These are phyloP conservation scores for Suillus decipiens DNA, from an alignment of 768 basidiomycete species.

Conservation along the genomic window DNA sequence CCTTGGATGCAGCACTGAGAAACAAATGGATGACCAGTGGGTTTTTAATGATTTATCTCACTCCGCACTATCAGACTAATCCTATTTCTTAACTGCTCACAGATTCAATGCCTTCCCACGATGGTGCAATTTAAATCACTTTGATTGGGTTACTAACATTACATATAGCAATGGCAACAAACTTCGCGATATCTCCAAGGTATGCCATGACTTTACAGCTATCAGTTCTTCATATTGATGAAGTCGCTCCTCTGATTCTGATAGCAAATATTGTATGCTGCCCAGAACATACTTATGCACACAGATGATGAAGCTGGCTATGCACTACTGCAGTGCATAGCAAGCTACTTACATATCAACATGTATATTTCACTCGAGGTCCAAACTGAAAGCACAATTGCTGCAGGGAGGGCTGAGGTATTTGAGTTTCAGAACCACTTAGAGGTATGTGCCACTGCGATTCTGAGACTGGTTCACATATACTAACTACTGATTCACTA, in stretches of 20 bases:
- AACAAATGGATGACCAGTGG: slow-evolving; percentile 24
- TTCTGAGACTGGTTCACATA: too few species aligned
- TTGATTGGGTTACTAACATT: slow-evolving; percentile 24
- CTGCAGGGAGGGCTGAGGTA: slow-evolving; percentile 17
- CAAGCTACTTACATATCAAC: slow-evolving; percentile 33
- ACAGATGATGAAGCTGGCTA: slow-evolving; percentile 19
- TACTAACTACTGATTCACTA: too few species aligned
- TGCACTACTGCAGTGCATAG: slow-evolving; percentile 30
- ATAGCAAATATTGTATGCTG: slow-evolving; percentile 32
- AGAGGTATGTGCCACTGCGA: too few species aligned
- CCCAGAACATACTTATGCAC: slow-evolving; percentile 24
- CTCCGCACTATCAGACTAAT: background rate
- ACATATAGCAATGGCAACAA: slow-evolving; percentile 38
- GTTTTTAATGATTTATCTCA: slow-evolving; percentile 7
- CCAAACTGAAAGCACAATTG: slow-evolving; percentile 32
- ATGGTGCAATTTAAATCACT: slow-evolving; percentile 38
- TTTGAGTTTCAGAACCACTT: too few species aligned
- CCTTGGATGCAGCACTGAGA: slow-evolving; percentile 10
- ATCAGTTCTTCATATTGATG: too few species aligned
- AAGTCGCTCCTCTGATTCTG: too few species aligned
- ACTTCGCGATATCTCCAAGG: slow-evolving; percentile 38
- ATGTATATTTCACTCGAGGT: slow-evolving; percentile 32
- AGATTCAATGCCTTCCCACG: slow-evolving; percentile 32
- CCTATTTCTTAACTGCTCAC: background rate
- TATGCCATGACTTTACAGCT: too few species aligned